Percentiles rank a stretch among this genome's conserved stretches.
These are phyloP conservation scores for Meripilus lineatus DNA, from an alignment of 1,284 basidiomycete genomes.

Conservation along the genomic window DNA sequence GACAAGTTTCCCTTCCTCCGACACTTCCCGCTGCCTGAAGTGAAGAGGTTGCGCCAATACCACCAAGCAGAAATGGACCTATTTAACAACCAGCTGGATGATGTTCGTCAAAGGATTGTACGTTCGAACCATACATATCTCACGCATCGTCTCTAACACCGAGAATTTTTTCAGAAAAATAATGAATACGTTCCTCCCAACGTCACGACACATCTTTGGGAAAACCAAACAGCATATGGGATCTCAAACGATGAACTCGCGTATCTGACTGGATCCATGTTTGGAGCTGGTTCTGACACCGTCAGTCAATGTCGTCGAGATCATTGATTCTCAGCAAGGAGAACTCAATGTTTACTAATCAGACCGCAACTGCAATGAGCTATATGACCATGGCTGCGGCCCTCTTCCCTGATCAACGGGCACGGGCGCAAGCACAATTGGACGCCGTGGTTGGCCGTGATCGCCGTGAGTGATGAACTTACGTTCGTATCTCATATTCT, in stretches of 20 bases:
- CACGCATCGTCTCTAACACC: neutral
- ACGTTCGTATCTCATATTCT: neutral
- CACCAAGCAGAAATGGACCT: slow-evolving; percentile 53
- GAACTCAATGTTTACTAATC: slow-evolving; percentile 3
- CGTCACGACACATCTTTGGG: slow-evolving; percentile 53
- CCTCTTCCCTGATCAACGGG: slow-evolving; percentile 49
- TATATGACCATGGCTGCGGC: slow-evolving; percentile 60
- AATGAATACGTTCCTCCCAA: slow-evolving; percentile 38
- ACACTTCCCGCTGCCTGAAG: slow-evolving; percentile 50
- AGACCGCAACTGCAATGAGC: slow-evolving; percentile 53
- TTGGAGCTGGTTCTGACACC: slow-evolving; percentile 64
- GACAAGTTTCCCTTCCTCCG: slow-evolving; percentile 53
- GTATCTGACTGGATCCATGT: slow-evolving; percentile 58
- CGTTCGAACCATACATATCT: slow-evolving; percentile 14
- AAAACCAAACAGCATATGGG: slow-evolving; percentile 43
- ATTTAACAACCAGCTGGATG: slow-evolving; percentile 45
- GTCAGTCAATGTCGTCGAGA: slow-evolving; percentile 20
- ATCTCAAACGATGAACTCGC: slow-evolving; percentile 51
- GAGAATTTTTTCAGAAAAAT: slow-evolving; percentile 23
- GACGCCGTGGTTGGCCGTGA: slow-evolving; percentile 53
- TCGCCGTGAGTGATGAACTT: slow-evolving; percentile 33
- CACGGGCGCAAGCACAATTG: slow-evolving; percentile 53
- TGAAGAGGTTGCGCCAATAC: slow-evolving; percentile 44
- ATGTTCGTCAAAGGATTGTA: slow-evolving; percentile 43
- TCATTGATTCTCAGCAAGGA: neutral